Conservation (phyloP, 1,284 basidiomycete species). For the Afroboletus lepidellus region DNA sequence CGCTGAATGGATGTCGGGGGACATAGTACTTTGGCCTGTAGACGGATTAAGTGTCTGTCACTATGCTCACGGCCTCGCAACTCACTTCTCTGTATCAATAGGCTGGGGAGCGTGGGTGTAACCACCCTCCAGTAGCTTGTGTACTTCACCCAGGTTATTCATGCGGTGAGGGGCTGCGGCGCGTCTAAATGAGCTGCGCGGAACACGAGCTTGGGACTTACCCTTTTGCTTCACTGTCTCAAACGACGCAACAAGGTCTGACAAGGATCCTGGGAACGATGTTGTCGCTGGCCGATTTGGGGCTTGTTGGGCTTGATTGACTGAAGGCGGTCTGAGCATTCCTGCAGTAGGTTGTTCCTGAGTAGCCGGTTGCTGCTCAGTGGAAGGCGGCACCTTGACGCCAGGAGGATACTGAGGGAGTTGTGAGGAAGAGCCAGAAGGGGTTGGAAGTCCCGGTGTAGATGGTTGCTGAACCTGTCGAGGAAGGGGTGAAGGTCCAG, state of each 20-base stretch:
- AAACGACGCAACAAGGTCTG: constrained; percentile 93
- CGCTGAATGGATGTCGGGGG: constrained; percentile 88
- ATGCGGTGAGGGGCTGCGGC: constrained; percentile 76
- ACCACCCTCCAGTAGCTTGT: constrained; percentile 90
- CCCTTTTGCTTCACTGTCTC: constrained; percentile 96
- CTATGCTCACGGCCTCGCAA: constrained; percentile 6
- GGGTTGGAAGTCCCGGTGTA: constrained; percentile 27
- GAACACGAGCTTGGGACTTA: constrained; percentile 37
- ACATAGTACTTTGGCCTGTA: constrained; percentile 93
- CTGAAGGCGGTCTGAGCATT: constrained; percentile 42
- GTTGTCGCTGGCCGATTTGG: constrained; percentile 37
- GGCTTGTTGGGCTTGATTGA: constrained; percentile 38
- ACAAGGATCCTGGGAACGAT: constrained; percentile 79
- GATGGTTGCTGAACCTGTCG: constrained; percentile 58
- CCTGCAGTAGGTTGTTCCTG: constrained; percentile 30
- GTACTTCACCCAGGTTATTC: constrained; percentile 84
- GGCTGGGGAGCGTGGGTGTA: constrained; percentile 89
- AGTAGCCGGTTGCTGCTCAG: constrained; percentile 32
- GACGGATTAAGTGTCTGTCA: constrained; percentile 12
- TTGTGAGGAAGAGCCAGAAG: constrained; percentile 31
- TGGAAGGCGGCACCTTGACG: constrained; percentile 50
- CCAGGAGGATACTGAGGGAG: constrained; percentile 67
- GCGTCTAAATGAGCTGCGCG: constrained; percentile 4
- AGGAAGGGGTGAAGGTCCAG: constrained; percentile 57
- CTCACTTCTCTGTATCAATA: constrained; percentile 91